Base-by-base conservation (phyloP, 73 alveolate genomes). In the Breviolum minutum region DNA sequence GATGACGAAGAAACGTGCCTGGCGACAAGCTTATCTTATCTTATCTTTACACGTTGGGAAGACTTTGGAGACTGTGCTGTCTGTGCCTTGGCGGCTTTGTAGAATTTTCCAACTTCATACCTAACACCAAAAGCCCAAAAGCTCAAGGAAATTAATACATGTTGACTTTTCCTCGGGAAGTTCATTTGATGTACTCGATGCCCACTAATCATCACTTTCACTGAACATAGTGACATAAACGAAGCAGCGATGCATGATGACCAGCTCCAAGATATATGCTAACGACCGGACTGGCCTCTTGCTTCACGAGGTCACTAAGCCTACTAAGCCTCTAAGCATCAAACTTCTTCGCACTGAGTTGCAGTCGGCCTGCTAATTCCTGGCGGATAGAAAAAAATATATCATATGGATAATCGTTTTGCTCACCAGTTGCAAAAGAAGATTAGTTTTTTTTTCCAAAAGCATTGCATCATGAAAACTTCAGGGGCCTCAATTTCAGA, bases 61-160 rank as follows among this genome's bases (percentile, higher is more conserved):
- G 54, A 40, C 54, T 40, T 40, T 40, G 54, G 54, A 40, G 54
- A 40, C 54, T 40, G 54, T 40, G 5, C 54, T 40, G 54, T 40
- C 32, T 61, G 20, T 61, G 62, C 85, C 85, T 76, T 76, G 85
- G 85, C 62, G 10, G 60, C 54, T 3, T 40, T 40, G 54, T 40
- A 76, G 85, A 76, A 76, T n/a, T 22, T 76, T 76, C 85, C 85
- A n/a, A 61, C 85, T 61, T 76, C 85, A 76, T 76, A 76, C 85
- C 85, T 76, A 20, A 24, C 2, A 20, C 13, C 13, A 20, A 71
- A 5, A 71, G 10, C 26, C 0, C 32, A 71, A 71, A 7, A 26
- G 29, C 22, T 26, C 80, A 70, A 17, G 8, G 7, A 17, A 11
- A 11, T 30, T 11, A 9, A 17, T 17, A 12, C 13, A 30, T 8